Conservation (phyloP, 345 rosid species). For the Arabis alpina region DNA sequence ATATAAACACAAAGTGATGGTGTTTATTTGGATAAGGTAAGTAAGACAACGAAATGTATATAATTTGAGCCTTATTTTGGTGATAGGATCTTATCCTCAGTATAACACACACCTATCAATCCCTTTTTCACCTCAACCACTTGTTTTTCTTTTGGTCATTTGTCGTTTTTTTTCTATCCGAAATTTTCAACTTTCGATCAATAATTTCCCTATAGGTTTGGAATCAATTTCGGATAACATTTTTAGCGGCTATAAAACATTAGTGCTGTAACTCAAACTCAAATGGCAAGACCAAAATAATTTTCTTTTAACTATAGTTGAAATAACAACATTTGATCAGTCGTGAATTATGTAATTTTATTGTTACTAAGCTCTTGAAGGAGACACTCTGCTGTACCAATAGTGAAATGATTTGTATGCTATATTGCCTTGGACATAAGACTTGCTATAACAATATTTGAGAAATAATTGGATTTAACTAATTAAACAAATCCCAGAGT, state of each 20-base stretch:
- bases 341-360: slow-evolving; percentile 1
- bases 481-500: too few species aligned
- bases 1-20: slow-evolving; percentile 11
- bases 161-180: background rate
- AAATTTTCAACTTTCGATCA: background rate
- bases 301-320: slow-evolving; percentile 8
- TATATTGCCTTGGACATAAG: slow-evolving; percentile 8
- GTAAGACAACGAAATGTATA: background rate
- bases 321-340: slow-evolving; percentile 6
- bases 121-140: slow-evolving; percentile 35
- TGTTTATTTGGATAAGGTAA: slow-evolving; percentile 34
- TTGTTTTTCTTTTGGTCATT: slow-evolving; percentile 7
- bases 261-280: slow-evolving; percentile 8
- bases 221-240: background rate
- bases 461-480: background rate
- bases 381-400: background rate
- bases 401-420: background rate
- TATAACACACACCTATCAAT: slow-evolving; percentile 24
- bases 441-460: background rate
- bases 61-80: slow-evolving; percentile 26
- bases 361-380: background rate
- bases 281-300: background rate
- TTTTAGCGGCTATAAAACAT: slow-evolving; percentile 8
- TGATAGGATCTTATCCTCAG: slow-evolving; percentile 38
- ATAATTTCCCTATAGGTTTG: background rate